These are phyloP conservation scores for Psilocybe sp. DNA, from an alignment of 768 basidiomycete species.

Conservation along the genomic window DNA sequence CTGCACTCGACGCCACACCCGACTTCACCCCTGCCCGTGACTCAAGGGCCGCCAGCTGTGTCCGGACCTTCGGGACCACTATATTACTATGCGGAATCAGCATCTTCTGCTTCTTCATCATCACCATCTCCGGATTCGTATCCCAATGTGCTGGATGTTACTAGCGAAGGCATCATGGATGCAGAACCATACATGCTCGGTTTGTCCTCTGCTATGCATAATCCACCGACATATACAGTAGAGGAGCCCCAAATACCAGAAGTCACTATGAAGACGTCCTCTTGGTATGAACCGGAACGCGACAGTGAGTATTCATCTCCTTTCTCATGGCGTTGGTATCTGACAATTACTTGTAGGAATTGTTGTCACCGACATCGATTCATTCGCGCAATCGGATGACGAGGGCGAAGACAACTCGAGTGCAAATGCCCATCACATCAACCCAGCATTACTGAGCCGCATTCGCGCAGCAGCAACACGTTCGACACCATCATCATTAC, in stretches of 20 bases:
- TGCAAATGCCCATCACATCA: constrained; percentile 26
- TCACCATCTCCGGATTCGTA: constrained; percentile 7
- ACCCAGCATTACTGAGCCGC: constrained; percentile 42
- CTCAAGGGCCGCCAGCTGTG: not conserved
- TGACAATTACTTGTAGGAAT: constrained; percentile 43
- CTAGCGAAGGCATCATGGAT: constrained; percentile 9
- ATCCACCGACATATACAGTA: constrained; percentile 13
- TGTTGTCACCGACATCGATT: constrained; percentile 58
- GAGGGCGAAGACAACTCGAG: constrained; percentile 19
- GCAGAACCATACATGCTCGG: constrained; percentile 7
- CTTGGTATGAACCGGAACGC: constrained; percentile 71
- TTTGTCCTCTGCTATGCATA: not conserved
- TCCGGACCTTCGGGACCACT: not conserved
- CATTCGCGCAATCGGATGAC: constrained; percentile 43
- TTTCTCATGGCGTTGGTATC: not conserved
- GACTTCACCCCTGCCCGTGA: not conserved
- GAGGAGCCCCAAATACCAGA: constrained; percentile 48
- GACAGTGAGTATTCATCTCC: constrained; percentile 47
- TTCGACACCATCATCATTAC: constrained; percentile 16
- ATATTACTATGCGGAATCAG: constrained; percentile 5
- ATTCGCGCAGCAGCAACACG: constrained; percentile 29
- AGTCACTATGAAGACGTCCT: constrained; percentile 58
- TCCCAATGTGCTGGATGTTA: constrained; percentile 6
- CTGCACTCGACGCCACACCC: constrained; percentile 6
- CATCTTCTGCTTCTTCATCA: constrained; percentile 10